Percentiles rank a stretch among this genome's conserved stretches.
Evolutionary conservation across 1,139 yeast genomes (phyloP).

Genomic region (Trichomonascaceae sp.): DNA sequence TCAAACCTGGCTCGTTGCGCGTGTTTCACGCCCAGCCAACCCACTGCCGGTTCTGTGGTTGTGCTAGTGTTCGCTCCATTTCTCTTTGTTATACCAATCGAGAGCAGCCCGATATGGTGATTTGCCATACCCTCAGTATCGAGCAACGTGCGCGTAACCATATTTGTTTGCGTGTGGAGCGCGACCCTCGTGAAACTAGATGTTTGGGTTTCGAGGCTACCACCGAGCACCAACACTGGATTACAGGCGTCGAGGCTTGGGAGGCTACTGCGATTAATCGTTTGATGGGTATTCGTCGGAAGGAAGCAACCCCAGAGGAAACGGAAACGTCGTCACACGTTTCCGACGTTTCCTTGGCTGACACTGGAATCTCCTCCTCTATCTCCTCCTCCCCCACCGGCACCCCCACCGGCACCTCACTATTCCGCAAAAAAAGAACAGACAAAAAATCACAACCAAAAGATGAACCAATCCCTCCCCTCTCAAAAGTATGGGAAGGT

Average conservation of each 20-base stretch:
- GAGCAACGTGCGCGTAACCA: conserved; percentile 66
- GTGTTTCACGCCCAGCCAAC: conserved; percentile 77
- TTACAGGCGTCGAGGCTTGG: conserved; percentile 59
- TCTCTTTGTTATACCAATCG: conserved; percentile 58
- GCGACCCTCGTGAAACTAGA: conserved; percentile 84
- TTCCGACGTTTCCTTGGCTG: neutral
- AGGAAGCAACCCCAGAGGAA: conserved; percentile 12
- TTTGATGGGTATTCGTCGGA: conserved; percentile 55
- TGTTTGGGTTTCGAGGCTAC: conserved; percentile 75
- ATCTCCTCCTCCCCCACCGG: neutral
- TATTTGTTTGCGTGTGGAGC: conserved; percentile 77
- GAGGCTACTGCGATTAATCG: conserved; percentile 64
- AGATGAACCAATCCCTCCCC: conserved; percentile 13
- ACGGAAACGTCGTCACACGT: neutral
- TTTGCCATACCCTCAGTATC: conserved; percentile 59
- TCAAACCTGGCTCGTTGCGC: conserved; percentile 44
- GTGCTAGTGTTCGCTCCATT: conserved; percentile 63
- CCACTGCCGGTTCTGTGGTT: conserved; percentile 84
- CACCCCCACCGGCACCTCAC: neutral
- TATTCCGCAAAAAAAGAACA: neutral
- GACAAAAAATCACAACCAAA: conserved; percentile 9
- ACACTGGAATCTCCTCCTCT: neutral
- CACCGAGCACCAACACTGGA: conserved; percentile 57
- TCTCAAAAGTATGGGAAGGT: conserved; percentile 51
- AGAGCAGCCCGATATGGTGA: conserved; percentile 39